Base-by-base conservation (phyloP, 495 filamentous ascomycete species). In the Hyaloscypha hepaticicola region DNA sequence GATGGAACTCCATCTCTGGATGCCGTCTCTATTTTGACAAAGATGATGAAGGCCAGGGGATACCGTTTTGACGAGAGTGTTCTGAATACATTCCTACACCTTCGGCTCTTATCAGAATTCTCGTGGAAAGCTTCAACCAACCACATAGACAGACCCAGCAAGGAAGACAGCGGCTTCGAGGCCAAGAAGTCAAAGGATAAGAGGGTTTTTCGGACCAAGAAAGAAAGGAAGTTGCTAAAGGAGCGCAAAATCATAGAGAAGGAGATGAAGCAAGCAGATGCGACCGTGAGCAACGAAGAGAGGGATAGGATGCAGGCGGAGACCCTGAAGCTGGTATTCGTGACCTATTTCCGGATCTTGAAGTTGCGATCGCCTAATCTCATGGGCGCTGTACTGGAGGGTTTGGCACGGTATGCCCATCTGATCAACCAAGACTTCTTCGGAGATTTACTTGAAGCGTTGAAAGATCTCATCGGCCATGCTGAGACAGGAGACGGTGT, bases 371-470 rank as follows among this genome's bases (percentile, higher is more conserved):
- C 86, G 9, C 84, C 84, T 21, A 82, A 86, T 59, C 84, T 99
- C 12, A 97, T 97, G 92, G 95, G 94, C 7, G 92, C 93, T 33
- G 93, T 97, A 0, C 80, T 95, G 5, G 92, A 99, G 75, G 95
- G 95, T 55, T 79, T 99, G 28, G 93, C 93, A 55, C 81, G 81
- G 74, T 98, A 96, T 75, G 87, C 93, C 21, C 95, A 96, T 73
- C 80, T 99, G 21, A 97, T 99, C 80, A 99, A 99, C 78, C 90
- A 97, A 71, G 88, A 98, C 72, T 97, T 98, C 80, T 99, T 99
- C 74, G 95, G 95, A 24, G 95, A 97, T 74, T 79, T 99, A 38
- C 86, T 99, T 22, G 96, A 97, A 72, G 93, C 91, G 8, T 79
- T 99, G 28, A 95, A 95, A 73, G 96, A 97, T 61, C 82, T 99